phyloP scores from a whole-genome alignment of 2,329 filamentous ascomycete genomes.

The Aaosphaeria arxii region DNA sequence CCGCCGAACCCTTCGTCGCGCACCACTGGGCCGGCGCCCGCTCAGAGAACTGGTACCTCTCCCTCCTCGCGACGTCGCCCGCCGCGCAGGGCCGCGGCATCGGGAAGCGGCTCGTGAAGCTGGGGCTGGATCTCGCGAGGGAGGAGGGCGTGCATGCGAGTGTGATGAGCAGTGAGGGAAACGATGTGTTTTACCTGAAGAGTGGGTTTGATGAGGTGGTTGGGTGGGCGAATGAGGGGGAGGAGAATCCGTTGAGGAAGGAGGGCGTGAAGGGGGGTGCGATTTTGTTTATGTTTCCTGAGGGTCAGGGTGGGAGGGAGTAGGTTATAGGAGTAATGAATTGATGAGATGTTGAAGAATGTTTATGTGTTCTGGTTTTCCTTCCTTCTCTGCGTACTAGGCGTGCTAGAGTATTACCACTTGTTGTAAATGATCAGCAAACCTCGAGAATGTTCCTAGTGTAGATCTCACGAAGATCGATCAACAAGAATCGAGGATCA shows the following conservation, averaged over 20 bases:
- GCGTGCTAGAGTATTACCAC: no score
- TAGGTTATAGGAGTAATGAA: background rate
- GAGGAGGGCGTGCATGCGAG: conserved; percentile 39
- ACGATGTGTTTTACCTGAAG: conserved; percentile 40
- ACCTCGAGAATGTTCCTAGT: no score
- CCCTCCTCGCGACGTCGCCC: conserved; percentile 39
- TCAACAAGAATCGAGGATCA: no score
- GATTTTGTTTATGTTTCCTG: conserved; percentile 30
- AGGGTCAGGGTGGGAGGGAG: background rate
- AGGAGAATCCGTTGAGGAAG: conserved; percentile 25
- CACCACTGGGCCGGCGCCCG: conserved; percentile 21
- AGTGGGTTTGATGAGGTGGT: conserved; percentile 34
- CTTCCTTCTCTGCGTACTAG: no score
- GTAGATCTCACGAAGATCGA: no score
- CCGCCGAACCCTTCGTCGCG: conserved; percentile 8
- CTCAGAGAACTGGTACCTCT: conserved; percentile 39
- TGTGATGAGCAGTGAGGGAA: conserved; percentile 39
- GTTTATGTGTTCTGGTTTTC: no score
- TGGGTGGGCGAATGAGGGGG: conserved; percentile 30
- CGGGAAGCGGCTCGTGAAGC: conserved; percentile 40
- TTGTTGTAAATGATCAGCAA: no score
- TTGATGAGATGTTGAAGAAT: no score
- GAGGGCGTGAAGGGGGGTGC: conserved; percentile 24
- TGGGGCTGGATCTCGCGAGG: conserved; percentile 40
- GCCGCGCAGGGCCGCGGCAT: conserved; percentile 37